Percentiles rank a stretch among this genome's conserved stretches.
Evolutionary conservation across 2,329 filamentous ascomycete species (phyloP).

Genomic region (Aspergillus luchuensis): DNA sequence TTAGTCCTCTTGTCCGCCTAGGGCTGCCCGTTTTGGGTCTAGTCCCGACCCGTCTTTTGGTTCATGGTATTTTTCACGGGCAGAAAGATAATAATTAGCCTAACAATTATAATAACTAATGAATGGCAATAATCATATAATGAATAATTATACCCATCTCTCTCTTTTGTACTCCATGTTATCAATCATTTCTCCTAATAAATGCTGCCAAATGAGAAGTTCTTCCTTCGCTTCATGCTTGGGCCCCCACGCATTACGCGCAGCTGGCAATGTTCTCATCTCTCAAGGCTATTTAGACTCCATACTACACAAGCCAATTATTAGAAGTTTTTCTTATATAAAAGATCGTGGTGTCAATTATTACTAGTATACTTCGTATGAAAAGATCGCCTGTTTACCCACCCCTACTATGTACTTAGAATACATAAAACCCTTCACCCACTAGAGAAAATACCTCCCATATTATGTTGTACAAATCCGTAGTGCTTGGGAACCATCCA

Average conservation of each 20-base stretch:
- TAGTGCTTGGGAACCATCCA: neutral
- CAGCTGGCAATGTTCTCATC: too few species aligned
- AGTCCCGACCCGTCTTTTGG: neutral
- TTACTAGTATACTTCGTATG: neutral
- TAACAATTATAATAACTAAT: too few species aligned
- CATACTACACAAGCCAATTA: neutral
- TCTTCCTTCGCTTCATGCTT: too few species aligned
- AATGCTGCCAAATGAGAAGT: too few species aligned
- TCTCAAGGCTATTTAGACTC: neutral
- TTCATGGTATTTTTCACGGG: neutral
- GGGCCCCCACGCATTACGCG: too few species aligned
- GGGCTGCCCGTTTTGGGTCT: slow-evolving; percentile 29
- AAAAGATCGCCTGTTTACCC: neutral
- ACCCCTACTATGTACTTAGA: neutral
- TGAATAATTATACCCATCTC: neutral
- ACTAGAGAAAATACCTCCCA: neutral
- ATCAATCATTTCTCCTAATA: neutral
- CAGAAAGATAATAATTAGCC: too few species aligned
- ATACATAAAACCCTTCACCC: neutral
- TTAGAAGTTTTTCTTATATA: neutral
- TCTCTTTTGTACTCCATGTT: neutral
- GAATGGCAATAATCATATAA: neutral
- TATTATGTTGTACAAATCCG: neutral
- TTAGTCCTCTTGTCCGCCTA: slow-evolving; percentile 35
- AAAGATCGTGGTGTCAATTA: neutral